phyloP scores from a whole-genome alignment of 176 grass and related monocot species.

The Luzula sylvatica region DNA sequence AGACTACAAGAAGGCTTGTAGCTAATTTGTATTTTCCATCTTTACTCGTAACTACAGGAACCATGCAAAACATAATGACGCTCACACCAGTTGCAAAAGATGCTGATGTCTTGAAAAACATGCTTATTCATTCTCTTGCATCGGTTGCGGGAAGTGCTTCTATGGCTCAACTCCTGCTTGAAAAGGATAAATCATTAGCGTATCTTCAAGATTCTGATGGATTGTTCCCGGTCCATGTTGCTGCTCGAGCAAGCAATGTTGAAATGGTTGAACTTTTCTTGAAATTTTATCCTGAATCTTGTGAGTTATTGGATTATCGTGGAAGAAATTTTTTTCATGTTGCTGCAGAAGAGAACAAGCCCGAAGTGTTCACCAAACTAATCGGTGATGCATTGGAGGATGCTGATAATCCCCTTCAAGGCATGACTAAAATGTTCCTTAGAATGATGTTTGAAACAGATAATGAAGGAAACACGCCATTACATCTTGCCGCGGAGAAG shows the following conservation, averaged over 20 bases:
- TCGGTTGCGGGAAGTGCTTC: not conserved
- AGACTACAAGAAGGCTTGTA: not conserved
- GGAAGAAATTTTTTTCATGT: slow-evolving; percentile 15
- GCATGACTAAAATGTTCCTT: not conserved
- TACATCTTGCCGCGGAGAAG: not conserved
- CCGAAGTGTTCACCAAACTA: not conserved
- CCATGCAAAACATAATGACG: not conserved
- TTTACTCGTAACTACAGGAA: slow-evolving; percentile 10
- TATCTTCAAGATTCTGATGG: slow-evolving; percentile 8
- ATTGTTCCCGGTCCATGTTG: slow-evolving; percentile 11
- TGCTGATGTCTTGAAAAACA: not conserved
- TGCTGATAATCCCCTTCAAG: not conserved
- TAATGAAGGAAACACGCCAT: slow-evolving; percentile 14
- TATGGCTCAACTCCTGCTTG: not conserved
- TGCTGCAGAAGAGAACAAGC: no score
- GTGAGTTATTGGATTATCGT: not conserved
- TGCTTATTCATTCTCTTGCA: slow-evolving; percentile 9
- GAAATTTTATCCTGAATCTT: not conserved
- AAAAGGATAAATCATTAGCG: not conserved
- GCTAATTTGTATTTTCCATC: not conserved
- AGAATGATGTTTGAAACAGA: slow-evolving; percentile 1
- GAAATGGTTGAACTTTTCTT: not conserved
- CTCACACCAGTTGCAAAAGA: not conserved
- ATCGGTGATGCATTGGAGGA: not conserved
- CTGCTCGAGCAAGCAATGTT: not conserved